Evolutionary conservation across 2,329 filamentous ascomycete species (phyloP).

Genomic region (Macrophomina tecta): DNA sequence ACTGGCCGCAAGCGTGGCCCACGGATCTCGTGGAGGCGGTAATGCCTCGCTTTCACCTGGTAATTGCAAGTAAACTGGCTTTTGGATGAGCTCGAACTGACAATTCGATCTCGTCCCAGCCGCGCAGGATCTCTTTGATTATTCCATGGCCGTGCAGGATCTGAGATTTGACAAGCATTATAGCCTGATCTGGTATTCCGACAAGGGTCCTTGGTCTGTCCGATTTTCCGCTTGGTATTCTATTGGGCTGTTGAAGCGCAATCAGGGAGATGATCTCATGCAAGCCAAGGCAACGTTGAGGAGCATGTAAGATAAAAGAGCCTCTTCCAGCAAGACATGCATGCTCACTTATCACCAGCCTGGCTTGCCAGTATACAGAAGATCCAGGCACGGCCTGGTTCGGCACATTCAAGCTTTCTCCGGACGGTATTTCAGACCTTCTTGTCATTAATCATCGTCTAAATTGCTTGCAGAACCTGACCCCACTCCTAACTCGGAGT

Average conservation of each 20-base stretch:
- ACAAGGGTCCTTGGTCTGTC: constrained; percentile 51
- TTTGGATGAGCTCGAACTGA: background rate
- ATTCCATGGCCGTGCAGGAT: constrained; percentile 49
- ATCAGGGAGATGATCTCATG: constrained; percentile 43
- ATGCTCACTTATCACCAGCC: constrained; percentile 30
- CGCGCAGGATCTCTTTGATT: constrained; percentile 49
- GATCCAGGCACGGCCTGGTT: constrained; percentile 51
- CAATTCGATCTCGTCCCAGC: constrained; percentile 30
- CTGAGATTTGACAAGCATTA: constrained; percentile 51
- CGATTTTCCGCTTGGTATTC: constrained; percentile 54
- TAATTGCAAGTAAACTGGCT: background rate
- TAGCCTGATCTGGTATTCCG: constrained; percentile 50
- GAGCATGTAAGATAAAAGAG: constrained; percentile 39
- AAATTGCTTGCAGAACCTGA: constrained; percentile 29
- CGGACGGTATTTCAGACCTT: constrained; percentile 36
- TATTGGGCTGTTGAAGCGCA: constrained; percentile 46
- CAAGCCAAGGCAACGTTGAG: constrained; percentile 45
- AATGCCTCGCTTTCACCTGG: background rate
- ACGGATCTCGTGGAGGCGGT: background rate
- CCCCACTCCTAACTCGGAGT: constrained; percentile 42
- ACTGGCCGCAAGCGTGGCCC: no score
- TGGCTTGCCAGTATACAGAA: constrained; percentile 45
- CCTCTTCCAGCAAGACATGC: background rate
- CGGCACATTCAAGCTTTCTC: constrained; percentile 50
- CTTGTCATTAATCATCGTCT: background rate